Conservation (phyloP, 1,284 basidiomycete species). For the Peniophora sp. region DNA sequence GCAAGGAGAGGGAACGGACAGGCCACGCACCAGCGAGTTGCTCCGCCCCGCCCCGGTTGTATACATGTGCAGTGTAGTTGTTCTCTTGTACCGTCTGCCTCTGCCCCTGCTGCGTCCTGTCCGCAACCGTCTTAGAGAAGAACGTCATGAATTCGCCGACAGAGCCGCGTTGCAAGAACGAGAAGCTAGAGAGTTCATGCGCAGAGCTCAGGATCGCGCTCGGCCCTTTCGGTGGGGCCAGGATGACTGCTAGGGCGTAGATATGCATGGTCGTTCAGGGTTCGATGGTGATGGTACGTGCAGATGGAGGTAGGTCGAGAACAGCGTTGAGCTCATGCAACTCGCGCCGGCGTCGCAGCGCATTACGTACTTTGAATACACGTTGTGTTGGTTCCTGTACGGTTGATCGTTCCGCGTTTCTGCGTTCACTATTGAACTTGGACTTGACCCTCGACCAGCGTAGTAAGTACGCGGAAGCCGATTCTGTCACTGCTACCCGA, state of each 20-base stretch:
- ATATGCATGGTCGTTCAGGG: conserved; percentile 54
- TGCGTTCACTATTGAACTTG: too few relatives aligned
- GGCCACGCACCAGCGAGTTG: conserved; percentile 65
- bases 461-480: too few relatives aligned
- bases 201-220: conserved; percentile 66
- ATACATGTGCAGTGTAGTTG: conserved; percentile 90
- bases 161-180: conserved; percentile 86
- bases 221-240: conserved; percentile 47
- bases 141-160: conserved; percentile 88
- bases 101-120: conserved; percentile 81
- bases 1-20: neutral
- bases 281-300: too few relatives aligned
- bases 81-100: conserved; percentile 95
- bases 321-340: too few relatives aligned
- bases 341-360: too few relatives aligned
- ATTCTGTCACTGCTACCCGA: too few relatives aligned
- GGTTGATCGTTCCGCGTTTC: too few relatives aligned
- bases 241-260: conserved; percentile 56
- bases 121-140: conserved; percentile 88
- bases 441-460: too few relatives aligned
- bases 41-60: conserved; percentile 75
- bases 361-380: too few relatives aligned
- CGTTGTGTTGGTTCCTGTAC: too few relatives aligned
- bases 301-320: too few relatives aligned
- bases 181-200: conserved; percentile 86